Evolutionary conservation across 2,329 filamentous ascomycete species (phyloP).

Genomic region (Colletotrichum lentis): DNA sequence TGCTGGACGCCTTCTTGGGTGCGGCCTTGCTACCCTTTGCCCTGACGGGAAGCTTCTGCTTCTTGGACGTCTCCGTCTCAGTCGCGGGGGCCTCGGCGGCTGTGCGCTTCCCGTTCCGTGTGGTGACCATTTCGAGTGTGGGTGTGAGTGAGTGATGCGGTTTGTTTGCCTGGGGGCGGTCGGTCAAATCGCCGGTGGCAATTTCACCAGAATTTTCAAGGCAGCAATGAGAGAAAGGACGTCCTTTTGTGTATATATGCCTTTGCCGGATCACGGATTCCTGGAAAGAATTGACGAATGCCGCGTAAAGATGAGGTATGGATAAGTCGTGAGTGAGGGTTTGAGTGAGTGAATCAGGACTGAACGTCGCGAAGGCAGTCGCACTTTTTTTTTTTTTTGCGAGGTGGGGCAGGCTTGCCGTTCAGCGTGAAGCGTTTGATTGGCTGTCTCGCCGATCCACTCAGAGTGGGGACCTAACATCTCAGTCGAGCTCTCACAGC

Average conservation of each 20-base stretch:
- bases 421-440: conserved; percentile 3
- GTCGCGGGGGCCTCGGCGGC: conserved; percentile 20
- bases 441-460: conserved; percentile 36
- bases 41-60: conserved; percentile 47
- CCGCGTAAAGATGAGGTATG: neutral
- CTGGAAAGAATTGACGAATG: neutral
- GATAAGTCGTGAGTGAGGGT: conserved; percentile 8
- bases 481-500: conserved; percentile 6
- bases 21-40: conserved; percentile 45
- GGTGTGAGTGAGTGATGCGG: neutral
- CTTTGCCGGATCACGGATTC: neutral
- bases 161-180: neutral
- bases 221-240: neutral
- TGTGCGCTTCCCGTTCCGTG: conserved; percentile 37
- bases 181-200: neutral
- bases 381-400: conserved; percentile 37
- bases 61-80: conserved; percentile 10
- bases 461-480: neutral
- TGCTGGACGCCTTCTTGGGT: conserved; percentile 18
- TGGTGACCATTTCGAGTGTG: conserved; percentile 36
- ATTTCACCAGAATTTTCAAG: neutral
- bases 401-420: conserved; percentile 19
- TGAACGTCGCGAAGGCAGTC: conserved; percentile 13
- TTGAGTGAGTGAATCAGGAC: conserved; percentile 2
- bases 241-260: too few species aligned